Conservation (phyloP, 2,329 filamentous ascomycete species). For the Madurella mycetomatis region DNA sequence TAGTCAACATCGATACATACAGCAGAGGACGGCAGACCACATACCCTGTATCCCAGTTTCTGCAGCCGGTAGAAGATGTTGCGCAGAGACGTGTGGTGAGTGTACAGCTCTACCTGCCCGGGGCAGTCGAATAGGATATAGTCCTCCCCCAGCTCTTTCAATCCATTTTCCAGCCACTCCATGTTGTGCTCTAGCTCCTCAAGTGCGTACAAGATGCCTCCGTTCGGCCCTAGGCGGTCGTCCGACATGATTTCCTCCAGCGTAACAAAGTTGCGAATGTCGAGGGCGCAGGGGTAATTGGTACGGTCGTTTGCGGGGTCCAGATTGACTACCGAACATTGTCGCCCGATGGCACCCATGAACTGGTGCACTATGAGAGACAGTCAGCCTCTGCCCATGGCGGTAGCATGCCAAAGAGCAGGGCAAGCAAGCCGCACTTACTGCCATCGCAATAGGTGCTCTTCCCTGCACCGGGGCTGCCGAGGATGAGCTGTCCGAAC, state of each 20-base stretch:
- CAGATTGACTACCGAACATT: conserved; percentile 92
- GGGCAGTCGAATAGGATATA: conserved; percentile 96
- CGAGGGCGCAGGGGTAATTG: conserved; percentile 81
- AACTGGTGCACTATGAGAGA: conserved; percentile 74
- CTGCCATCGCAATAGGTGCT: conserved; percentile 98
- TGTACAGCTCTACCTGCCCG: conserved; percentile 95
- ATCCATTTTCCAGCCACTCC: conserved; percentile 80
- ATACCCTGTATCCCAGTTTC: conserved; percentile 85
- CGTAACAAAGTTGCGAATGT: conserved; percentile 83
- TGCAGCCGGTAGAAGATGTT: conserved; percentile 89
- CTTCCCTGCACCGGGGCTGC: conserved; percentile 93
- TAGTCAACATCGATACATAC: conserved; percentile 28
- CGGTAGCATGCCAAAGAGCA: not conserved
- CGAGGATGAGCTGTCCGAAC: conserved; percentile 76
- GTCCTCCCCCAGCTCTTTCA: conserved; percentile 79
- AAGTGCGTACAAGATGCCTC: conserved; percentile 85
- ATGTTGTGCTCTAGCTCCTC: conserved; percentile 94
- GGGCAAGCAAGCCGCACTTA: conserved; percentile 37
- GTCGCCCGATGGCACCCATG: conserved; percentile 88
- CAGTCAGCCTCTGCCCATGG: not conserved
- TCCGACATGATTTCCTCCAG: conserved; percentile 94
- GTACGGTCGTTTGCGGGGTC: conserved; percentile 95
- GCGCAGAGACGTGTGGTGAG: conserved; percentile 84
- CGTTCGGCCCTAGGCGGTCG: conserved; percentile 86
- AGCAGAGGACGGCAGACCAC: conserved; percentile 29